Base-by-base conservation (phyloP, 2,329 filamentous ascomycete species). In the Exophiala calicioides region DNA sequence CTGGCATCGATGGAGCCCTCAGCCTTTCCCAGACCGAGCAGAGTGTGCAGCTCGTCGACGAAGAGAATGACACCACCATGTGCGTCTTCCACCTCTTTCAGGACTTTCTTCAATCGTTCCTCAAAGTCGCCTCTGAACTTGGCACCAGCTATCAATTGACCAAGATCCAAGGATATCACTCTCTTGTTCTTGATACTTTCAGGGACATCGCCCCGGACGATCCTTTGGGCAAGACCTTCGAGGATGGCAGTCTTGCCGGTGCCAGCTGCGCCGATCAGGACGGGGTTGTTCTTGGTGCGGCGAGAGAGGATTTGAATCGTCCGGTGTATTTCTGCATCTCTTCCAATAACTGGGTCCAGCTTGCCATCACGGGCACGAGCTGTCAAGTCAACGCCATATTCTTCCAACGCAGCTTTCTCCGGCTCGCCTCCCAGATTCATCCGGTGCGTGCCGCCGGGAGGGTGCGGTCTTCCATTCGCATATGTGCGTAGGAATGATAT, bases 231-330 rank as follows among this genome's bases (percentile, higher is more conserved):
- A 49, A 98, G 78, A 61, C 93, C 93, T 73, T 98, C 93, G 38
- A 97, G 90, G 46, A 98, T 90, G 4, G 93, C 96, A 3, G 93
- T 98, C 76, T 98, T 98, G 65, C 93, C 93, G 18, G 97, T 93
- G 83, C 93, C 93, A 26, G 93, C 91, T 65, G 97, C 90, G 73
- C 93, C 93, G 57, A 98, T 97, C 57, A 98, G 80, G 37, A 97
- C 91, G 1, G 93, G 93, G 70, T 98, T 98, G 77, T 98, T 97
- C 69, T 97, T 97, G 5, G 93, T 97, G 51, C 93, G 78, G 54
- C 93, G 78, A 12, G 90, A 96, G 1, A 98, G 71, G 8, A 98
- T 86, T 62, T 97, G 93, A 50, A 97, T 96, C 0, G 90, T 95
- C 38, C 93, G 79, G 62, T 95, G 88, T 41, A 97, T 95, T 65